Conservation (phyloP, 352 stramenopile species). For the Phytophthora cactorum region DNA sequence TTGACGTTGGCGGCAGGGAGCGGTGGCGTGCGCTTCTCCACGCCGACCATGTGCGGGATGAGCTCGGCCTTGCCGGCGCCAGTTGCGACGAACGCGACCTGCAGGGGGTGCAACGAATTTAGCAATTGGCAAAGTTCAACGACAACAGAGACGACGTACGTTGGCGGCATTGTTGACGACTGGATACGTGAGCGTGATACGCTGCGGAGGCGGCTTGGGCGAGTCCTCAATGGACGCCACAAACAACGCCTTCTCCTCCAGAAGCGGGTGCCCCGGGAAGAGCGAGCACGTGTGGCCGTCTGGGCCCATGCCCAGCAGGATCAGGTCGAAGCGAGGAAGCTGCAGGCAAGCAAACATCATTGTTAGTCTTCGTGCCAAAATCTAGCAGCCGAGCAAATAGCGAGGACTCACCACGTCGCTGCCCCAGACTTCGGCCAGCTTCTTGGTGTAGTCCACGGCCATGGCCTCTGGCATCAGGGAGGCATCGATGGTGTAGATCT, state of each 20-base stretch:
- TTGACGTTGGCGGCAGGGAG: slow-evolving; percentile 81
- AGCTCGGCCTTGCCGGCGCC: slow-evolving; percentile 89
- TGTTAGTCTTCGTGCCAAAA: slow-evolving; percentile 5
- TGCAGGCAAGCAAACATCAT: slow-evolving; percentile 18
- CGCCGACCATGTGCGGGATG: slow-evolving; percentile 81
- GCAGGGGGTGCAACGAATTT: slow-evolving; percentile 26
- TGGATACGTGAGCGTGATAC: slow-evolving; percentile 97
- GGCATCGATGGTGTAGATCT: slow-evolving; percentile 95
- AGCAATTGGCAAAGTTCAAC: background rate
- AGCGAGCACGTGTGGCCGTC: slow-evolving; percentile 99
- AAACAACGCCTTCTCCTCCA: slow-evolving; percentile 85
- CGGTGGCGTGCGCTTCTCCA: slow-evolving; percentile 61
- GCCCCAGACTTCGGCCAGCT: slow-evolving; percentile 72
- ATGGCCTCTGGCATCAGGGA: slow-evolving; percentile 62
- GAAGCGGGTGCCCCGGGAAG: slow-evolving; percentile 94
- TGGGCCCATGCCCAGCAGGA: slow-evolving; percentile 97
- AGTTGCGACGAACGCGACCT: slow-evolving; percentile 93
- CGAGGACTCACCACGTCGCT: slow-evolving; percentile 55
- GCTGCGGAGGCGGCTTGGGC: slow-evolving; percentile 96
- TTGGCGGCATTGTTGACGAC: slow-evolving; percentile 93
- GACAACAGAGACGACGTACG: slow-evolving; percentile 51
- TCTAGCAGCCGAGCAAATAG: background rate
- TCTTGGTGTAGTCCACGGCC: slow-evolving; percentile 75
- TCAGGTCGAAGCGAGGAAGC: slow-evolving; percentile 93
- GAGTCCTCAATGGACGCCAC: slow-evolving; percentile 97